Base-by-base conservation (phyloP, 1,139 yeast species). In the Geotrichum restrictum region DNA sequence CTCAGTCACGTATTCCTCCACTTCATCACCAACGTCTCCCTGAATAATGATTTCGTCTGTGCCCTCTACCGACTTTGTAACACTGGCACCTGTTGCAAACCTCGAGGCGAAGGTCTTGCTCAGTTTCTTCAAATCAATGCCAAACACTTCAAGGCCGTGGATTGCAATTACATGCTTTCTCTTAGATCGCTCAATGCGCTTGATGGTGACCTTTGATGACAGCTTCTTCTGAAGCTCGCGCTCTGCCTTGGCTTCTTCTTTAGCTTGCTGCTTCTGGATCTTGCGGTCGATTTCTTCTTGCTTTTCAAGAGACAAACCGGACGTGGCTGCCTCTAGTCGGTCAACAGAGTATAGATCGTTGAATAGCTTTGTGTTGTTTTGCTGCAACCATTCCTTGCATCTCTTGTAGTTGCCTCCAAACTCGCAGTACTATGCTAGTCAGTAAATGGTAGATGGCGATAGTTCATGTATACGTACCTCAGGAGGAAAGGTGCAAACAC, bases 1-100 rank as follows among this genome's bases (percentile, higher is more conserved):
- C 51, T 79, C 80, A 53, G 77, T 81, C 56, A 91, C 80, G 64
- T 85, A 87, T 14, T 74, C 85, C 65, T 85, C 94, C 22, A 93
- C 95, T 64, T 86, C 96, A 61, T 89, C 96, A 58, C 91, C 85
- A 45, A 91, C 94, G 69, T 93, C 98, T 62, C 98, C 98, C 72
- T 91, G 98, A 55, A 91, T 85, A 57, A 88, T 80, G 54, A 91
- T 82, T 65, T 91, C 98, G 59, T 91, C 97, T 66, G 85, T 86
- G 70, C 91, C 91, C 61, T 91, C 98, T 10, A 84, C 93, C 58
- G 84, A 85, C 72, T 91, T 91, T 7, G 91, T 83, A n/a, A 91
- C 96, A 43, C 94, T 82, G 24, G 97, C 94, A 46, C 98, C 98
- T 2, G 98, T 91, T 21, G 98, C 98, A 67, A 91, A 93, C 69